A percentile compares a stretch with the other conserved stretches of the same genome.
Conservation (phyloP, 495 filamentous ascomycete species). For the Ramalina intermedia region DNA sequence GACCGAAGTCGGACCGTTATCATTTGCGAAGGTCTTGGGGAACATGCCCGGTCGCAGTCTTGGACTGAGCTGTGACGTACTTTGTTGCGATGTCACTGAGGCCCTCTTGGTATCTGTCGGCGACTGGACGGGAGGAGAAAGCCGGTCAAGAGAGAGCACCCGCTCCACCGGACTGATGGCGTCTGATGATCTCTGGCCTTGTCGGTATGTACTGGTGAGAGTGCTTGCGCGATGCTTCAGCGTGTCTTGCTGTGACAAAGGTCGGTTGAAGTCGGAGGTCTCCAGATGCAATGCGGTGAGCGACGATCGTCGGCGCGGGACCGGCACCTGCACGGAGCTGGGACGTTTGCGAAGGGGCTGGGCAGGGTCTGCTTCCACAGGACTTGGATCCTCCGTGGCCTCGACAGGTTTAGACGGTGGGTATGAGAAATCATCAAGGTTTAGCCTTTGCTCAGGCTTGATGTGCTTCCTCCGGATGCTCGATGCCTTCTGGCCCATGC, state of each 20-base stretch:
- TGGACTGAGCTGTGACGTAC: neutral
- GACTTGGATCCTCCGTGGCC: neutral
- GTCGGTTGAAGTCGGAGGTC: slow-evolving; percentile 8
- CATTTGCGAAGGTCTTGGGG: slow-evolving; percentile 6
- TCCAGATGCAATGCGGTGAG: slow-evolving; percentile 9
- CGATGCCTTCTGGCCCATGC: slow-evolving; percentile 9
- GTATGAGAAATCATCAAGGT: neutral
- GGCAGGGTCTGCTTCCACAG: neutral
- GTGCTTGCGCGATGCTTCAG: slow-evolving; percentile 7
- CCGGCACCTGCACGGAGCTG: slow-evolving; percentile 1
- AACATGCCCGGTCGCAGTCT: slow-evolving; percentile 2
- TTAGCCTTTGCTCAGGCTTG: slow-evolving; percentile 1
- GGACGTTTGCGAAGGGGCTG: neutral
- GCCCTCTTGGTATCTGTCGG: neutral
- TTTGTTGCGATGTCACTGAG: neutral
- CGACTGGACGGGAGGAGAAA: slow-evolving; percentile 4
- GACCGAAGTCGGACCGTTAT: neutral
- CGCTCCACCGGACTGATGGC: slow-evolving; percentile 1
- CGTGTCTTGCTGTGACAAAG: neutral
- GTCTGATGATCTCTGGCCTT: neutral
- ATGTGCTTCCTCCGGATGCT: slow-evolving; percentile 1
- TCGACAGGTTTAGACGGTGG: neutral
- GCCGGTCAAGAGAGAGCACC: neutral
- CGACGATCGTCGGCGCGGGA: slow-evolving; percentile 10
- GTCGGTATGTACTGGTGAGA: slow-evolving; percentile 5